Base-by-base conservation (phyloP, 768 basidiomycete species). In the Zangia roseola region DNA sequence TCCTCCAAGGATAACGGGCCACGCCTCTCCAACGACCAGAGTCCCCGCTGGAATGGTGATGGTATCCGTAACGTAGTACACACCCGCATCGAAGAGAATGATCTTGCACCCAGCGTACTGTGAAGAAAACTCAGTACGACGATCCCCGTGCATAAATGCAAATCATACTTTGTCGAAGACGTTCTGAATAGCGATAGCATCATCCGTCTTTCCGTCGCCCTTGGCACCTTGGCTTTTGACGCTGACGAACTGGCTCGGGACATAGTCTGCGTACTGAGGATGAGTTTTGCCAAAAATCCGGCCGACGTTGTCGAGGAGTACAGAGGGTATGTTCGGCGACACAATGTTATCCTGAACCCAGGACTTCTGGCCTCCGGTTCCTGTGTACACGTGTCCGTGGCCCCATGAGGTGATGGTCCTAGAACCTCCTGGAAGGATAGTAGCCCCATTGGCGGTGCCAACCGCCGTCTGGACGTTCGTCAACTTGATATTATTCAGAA, bases 151-250 rank as follows among this genome's bases (percentile, higher is more conserved):
- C n/a, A 36, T 2, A 20, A 5, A 28, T 13, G 9, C 2, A 7
- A 28, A 9, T 2, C 12, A 21, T 49, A 81, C 86, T 68, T 82
- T 64, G 38, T 75, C 60, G 41, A 91, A 75, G 16, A 88, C 69
- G 6, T 72, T 69, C 54, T 82, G 74, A 23, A 91, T 71, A 16
- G 83, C 83, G 26, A 70, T 71, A 0, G 88, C 89, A 58, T 91
- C 89, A 61, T 91, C 89, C 2, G 86, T 84, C 19, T 58, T 60
- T 3, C 89, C 89, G 50, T 91, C 87, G 30, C 89, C 89, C 51
- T 71, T 78, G 5, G 87, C 88, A 13, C 88, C 89, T 45, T 82
- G 63, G 50, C 76, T 76, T 55, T 78, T 83, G 40, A 85, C 85
- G 54, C 85, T 88, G 48, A 89, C 73, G 60, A 91, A 77, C 58